Conservation (phyloP, 2,329 filamentous ascomycete species). For the Botryotinia convoluta region DNA sequence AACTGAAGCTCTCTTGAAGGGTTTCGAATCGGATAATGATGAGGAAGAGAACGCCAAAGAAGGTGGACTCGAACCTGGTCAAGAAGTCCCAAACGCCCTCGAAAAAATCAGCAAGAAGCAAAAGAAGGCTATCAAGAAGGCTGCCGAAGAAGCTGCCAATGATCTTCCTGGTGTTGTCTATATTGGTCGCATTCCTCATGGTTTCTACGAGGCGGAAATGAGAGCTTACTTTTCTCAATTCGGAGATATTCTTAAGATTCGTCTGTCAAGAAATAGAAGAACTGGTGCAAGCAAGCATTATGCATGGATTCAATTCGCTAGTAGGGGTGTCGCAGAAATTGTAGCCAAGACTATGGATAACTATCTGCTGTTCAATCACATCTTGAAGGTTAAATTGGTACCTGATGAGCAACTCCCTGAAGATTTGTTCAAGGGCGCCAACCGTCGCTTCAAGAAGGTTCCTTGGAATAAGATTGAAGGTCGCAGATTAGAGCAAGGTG, state of each 20-base stretch:
- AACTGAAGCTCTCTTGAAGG: constrained; percentile 51
- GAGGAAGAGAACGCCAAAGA: constrained; percentile 44
- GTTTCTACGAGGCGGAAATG: constrained; percentile 98
- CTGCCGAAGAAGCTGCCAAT: constrained; percentile 42
- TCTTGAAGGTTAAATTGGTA: constrained; percentile 82
- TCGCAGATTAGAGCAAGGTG: constrained; percentile 68
- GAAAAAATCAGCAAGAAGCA: constrained; percentile 45
- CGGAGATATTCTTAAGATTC: constrained; percentile 71
- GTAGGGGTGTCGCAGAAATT: constrained; percentile 78
- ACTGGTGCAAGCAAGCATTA: constrained; percentile 92
- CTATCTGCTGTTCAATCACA: constrained; percentile 92
- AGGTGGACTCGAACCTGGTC: constrained; percentile 41
- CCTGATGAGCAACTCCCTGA: constrained; percentile 74
- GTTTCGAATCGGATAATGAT: constrained; percentile 45
- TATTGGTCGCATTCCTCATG: constrained; percentile 85
- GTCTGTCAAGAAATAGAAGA: constrained; percentile 86
- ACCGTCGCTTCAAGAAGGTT: constrained; percentile 82
- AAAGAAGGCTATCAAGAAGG: constrained; percentile 49
- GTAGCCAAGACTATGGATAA: constrained; percentile 96
- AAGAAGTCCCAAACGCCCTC: constrained; percentile 39
- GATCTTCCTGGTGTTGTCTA: constrained; percentile 77
- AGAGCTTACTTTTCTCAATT: constrained; percentile 92
- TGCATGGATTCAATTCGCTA: constrained; percentile 86
- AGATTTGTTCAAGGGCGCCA: constrained; percentile 85
- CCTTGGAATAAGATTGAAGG: constrained; percentile 87